A percentile compares a stretch with the other conserved stretches of the same genome.
Evolutionary conservation across 2,329 filamentous ascomycete species (phyloP).

Genomic region (Huntiella decipiens): DNA sequence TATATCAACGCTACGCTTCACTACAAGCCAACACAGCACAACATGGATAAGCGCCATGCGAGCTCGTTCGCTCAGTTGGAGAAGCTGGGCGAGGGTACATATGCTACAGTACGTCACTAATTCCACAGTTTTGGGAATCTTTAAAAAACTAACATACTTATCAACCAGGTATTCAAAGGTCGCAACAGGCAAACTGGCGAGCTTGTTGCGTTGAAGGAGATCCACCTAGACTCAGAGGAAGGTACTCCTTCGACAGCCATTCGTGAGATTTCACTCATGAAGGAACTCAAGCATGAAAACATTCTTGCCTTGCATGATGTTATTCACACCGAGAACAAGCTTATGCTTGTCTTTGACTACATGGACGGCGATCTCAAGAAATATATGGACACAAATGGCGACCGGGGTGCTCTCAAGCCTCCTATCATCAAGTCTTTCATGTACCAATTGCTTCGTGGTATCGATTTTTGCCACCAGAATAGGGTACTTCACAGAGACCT

Average conservation of each 20-base stretch:
- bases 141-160: background rate
- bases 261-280: slow-evolving; percentile 97
- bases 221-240: slow-evolving; percentile 95
- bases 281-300: slow-evolving; percentile 97
- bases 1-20: background rate
- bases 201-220: slow-evolving; percentile 92
- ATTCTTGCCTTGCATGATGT: slow-evolving; percentile 96
- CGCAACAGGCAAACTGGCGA: slow-evolving; percentile 93
- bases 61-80: slow-evolving; percentile 98
- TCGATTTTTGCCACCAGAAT: slow-evolving; percentile 96
- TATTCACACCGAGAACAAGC: slow-evolving; percentile 97
- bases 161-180: slow-evolving; percentile 77
- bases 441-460: slow-evolving; percentile 89
- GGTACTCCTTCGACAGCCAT: slow-evolving; percentile 94
- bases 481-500: slow-evolving; percentile 86
- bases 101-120: slow-evolving; percentile 59
- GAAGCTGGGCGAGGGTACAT: slow-evolving; percentile 95
- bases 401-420: slow-evolving; percentile 74
- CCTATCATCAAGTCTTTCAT: slow-evolving; percentile 96
- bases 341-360: slow-evolving; percentile 98
- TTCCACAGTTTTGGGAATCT: background rate
- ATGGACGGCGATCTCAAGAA: slow-evolving; percentile 98
- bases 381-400: slow-evolving; percentile 90
- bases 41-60: slow-evolving; percentile 83
- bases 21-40: slow-evolving; percentile 9